A percentile compares a stretch with the other conserved stretches of the same genome.
Conservation (phyloP, 805 yeast species). For the Kodamaea restingae region DNA sequence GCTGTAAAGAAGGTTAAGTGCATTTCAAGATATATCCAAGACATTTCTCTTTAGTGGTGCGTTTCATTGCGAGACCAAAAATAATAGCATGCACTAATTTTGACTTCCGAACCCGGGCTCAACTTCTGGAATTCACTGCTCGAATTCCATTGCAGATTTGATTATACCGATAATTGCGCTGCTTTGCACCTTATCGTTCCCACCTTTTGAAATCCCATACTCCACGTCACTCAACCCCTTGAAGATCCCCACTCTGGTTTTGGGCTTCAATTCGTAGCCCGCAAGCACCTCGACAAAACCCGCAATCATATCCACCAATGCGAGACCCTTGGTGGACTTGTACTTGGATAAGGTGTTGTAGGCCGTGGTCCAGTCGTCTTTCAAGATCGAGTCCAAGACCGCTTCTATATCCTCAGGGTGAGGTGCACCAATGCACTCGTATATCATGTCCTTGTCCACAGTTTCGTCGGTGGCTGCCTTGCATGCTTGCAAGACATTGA, state of each 20-base stretch:
- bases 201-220: constrained; percentile 88
- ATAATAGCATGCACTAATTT: too few relatives aligned
- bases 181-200: constrained; percentile 83
- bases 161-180: constrained; percentile 88
- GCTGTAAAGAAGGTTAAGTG: too few relatives aligned
- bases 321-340: constrained; percentile 76
- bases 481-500: constrained; percentile 93
- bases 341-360: constrained; percentile 60
- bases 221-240: constrained; percentile 82
- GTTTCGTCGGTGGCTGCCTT: constrained; percentile 60
- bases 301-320: constrained; percentile 77
- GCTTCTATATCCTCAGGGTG: constrained; percentile 79
- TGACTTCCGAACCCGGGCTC: too few relatives aligned
- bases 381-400: constrained; percentile 70
- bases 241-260: constrained; percentile 60
- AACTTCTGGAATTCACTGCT: constrained; percentile 7
- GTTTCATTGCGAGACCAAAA: too few relatives aligned
- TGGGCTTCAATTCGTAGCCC: constrained; percentile 58
- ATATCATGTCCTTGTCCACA: constrained; percentile 72
- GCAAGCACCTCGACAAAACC: constrained; percentile 72
- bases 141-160: constrained; percentile 56
- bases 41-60: too few relatives aligned
- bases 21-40: too few relatives aligned
- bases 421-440: constrained; percentile 95
- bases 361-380: constrained; percentile 85